Percentiles rank a stretch among this genome's conserved stretches.
phyloP scores from a whole-genome alignment of 495 filamentous ascomycete genomes.

The Xylaria longipes region DNA sequence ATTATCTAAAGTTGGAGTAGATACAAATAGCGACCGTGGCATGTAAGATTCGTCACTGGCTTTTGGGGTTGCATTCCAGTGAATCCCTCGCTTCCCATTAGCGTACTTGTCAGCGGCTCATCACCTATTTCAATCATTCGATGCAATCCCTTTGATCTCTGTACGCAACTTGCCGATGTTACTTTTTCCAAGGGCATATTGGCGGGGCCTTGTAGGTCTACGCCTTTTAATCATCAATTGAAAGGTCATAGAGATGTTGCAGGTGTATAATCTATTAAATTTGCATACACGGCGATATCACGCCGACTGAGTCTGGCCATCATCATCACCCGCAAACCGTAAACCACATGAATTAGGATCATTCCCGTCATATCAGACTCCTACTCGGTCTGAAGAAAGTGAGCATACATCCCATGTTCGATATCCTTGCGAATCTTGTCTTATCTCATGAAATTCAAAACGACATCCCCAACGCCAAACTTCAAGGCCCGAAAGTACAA shows the following conservation, averaged over 20 bases:
- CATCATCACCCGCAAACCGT: neutral
- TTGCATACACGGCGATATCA: constrained; percentile 3
- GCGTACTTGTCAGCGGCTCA: neutral
- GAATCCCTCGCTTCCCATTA: neutral
- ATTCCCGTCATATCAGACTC: constrained; percentile 1
- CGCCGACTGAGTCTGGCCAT: neutral
- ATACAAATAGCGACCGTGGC: neutral
- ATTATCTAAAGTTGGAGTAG: neutral
- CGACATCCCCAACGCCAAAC: constrained; percentile 22
- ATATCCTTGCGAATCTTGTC: constrained; percentile 11
- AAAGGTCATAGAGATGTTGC: neutral
- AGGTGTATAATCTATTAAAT: neutral
- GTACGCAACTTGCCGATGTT: neutral
- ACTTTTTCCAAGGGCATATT: neutral
- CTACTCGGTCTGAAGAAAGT: neutral
- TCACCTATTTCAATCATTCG: neutral
- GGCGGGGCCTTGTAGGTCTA: neutral
- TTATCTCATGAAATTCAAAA: constrained; percentile 7
- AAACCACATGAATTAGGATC: constrained; percentile 2
- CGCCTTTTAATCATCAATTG: neutral
- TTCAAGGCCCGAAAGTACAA: constrained; percentile 1
- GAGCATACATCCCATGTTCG: neutral
- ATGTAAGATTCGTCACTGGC: neutral
- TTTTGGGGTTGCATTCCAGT: neutral
- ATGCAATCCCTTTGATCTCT: neutral